A percentile compares a stretch with the other conserved stretches of the same genome.
Conservation (phyloP, 441 rosid genomes). For the Bruguiera hainesii region DNA sequence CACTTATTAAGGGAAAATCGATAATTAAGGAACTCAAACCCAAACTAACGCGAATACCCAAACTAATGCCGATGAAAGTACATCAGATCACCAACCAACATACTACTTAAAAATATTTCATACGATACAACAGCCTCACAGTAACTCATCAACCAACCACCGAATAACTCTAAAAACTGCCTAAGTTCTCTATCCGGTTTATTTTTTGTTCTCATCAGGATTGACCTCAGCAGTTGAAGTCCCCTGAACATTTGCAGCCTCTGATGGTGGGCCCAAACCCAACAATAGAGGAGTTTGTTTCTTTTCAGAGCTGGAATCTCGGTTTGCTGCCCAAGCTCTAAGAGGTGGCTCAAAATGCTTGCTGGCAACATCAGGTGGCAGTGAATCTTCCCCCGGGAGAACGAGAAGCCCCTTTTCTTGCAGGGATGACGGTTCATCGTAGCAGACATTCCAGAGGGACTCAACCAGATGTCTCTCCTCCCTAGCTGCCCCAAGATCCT, state of each 20-base stretch:
- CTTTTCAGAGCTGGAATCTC: slow-evolving; percentile 39
- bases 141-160: too few species aligned
- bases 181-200: slow-evolving; percentile 3
- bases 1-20: too few species aligned
- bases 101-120: too few species aligned
- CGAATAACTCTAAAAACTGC: neutral
- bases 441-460: slow-evolving; percentile 65
- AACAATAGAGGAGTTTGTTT: slow-evolving; percentile 59
- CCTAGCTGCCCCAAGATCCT: slow-evolving; percentile 70
- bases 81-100: too few species aligned
- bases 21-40: too few species aligned
- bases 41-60: too few species aligned
- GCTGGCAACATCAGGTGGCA: slow-evolving; percentile 83
- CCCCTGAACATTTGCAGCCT: slow-evolving; percentile 17
- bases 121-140: too few species aligned
- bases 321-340: slow-evolving; percentile 64
- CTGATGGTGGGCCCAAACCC: slow-evolving; percentile 42
- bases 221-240: slow-evolving; percentile 14
- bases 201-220: slow-evolving; percentile 12
- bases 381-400: slow-evolving; percentile 78
- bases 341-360: slow-evolving; percentile 85
- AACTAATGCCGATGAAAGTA: too few species aligned
- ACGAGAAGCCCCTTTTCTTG: slow-evolving; percentile 71
- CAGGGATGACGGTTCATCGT: slow-evolving; percentile 70
- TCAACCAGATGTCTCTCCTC: slow-evolving; percentile 92